Evolutionary conservation across 2,329 filamentous ascomycete genomes (phyloP).

Genomic region (Ophiocordyceps camponoti-floridani): DNA sequence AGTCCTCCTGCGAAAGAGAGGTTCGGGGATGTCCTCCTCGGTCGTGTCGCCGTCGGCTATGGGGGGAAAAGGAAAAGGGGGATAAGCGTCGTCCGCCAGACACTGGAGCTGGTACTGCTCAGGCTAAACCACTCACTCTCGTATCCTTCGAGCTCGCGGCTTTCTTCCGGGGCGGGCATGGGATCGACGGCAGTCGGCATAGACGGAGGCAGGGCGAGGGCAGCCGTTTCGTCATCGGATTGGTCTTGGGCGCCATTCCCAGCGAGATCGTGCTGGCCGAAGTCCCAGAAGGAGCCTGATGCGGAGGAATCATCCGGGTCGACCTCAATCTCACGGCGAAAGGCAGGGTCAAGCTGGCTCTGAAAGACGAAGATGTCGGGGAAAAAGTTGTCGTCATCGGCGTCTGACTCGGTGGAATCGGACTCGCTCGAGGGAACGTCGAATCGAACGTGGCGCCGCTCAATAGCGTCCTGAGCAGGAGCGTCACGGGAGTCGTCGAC

Average conservation of each 20-base stretch:
- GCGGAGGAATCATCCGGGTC: conserved; percentile 41
- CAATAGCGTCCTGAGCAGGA: conserved; percentile 20
- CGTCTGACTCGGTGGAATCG: conserved; percentile 44
- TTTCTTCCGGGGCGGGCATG: conserved; percentile 13
- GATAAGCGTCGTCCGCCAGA: conserved; percentile 3
- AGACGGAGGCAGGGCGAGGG: conserved; percentile 18
- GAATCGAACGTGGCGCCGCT: conserved; percentile 57
- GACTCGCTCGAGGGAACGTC: conserved; percentile 49
- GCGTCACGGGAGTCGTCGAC: conserved; percentile 24
- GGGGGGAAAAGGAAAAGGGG: conserved; percentile 20
- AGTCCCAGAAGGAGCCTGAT: conserved; percentile 47
- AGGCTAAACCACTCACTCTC: conserved; percentile 31
- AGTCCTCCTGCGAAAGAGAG: conserved; percentile 27
- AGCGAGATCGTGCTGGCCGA: conserved; percentile 24
- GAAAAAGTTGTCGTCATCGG: conserved; percentile 47
- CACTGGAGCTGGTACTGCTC: not conserved
- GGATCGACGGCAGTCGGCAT: conserved; percentile 7
- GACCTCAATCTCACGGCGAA: conserved; percentile 57
- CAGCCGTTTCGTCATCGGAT: conserved; percentile 22
- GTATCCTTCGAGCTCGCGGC: conserved; percentile 34
- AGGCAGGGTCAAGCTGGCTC: conserved; percentile 50
- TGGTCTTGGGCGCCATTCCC: conserved; percentile 19
- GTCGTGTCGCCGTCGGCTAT: conserved; percentile 44
- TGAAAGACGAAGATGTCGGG: conserved; percentile 67
- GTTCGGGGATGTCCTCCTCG: conserved; percentile 38